These are phyloP conservation scores for Penicillium palitans DNA, from an alignment of 2,329 filamentous ascomycete species.

Conservation along the genomic window DNA sequence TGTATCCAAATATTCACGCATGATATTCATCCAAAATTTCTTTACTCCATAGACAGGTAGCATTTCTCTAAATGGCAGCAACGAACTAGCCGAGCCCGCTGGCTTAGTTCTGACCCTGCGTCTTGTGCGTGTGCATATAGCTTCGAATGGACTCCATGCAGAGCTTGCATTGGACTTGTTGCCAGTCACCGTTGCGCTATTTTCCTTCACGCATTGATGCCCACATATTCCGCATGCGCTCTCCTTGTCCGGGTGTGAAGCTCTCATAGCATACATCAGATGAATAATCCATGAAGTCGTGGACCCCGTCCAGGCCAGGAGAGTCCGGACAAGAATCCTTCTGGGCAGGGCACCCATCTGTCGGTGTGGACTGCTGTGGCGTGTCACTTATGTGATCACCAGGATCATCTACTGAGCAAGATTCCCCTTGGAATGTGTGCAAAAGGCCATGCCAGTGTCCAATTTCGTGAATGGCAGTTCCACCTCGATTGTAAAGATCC, in stretches of 20 bases:
- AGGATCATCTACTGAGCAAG: slow-evolving; percentile 34
- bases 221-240: slow-evolving; percentile 56
- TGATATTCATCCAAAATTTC: background rate
- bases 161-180: background rate
- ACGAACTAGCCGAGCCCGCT: background rate
- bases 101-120: background rate
- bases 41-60: background rate
- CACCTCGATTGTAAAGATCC: slow-evolving; percentile 50
- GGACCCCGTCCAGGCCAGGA: slow-evolving; percentile 53
- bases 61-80: background rate
- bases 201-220: slow-evolving; percentile 42
- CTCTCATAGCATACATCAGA: slow-evolving; percentile 56
- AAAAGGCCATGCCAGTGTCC: slow-evolving; percentile 51
- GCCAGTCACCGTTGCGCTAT: slow-evolving; percentile 11
- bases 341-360: slow-evolving; percentile 54
- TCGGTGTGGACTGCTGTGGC: slow-evolving; percentile 55
- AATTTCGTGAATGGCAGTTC: slow-evolving; percentile 50
- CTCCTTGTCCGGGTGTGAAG: slow-evolving; percentile 53
- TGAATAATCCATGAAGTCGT: slow-evolving; percentile 63
- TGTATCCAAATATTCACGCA: slow-evolving; percentile 1
- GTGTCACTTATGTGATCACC: slow-evolving; percentile 50
- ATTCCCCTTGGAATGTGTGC: slow-evolving; percentile 47
- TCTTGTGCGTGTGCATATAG: background rate
- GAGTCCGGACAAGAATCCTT: slow-evolving; percentile 54
- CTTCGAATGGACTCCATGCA: background rate